Conservation (phyloP, 2,329 filamentous ascomycete species). For the Knoxdaviesia capensis region DNA sequence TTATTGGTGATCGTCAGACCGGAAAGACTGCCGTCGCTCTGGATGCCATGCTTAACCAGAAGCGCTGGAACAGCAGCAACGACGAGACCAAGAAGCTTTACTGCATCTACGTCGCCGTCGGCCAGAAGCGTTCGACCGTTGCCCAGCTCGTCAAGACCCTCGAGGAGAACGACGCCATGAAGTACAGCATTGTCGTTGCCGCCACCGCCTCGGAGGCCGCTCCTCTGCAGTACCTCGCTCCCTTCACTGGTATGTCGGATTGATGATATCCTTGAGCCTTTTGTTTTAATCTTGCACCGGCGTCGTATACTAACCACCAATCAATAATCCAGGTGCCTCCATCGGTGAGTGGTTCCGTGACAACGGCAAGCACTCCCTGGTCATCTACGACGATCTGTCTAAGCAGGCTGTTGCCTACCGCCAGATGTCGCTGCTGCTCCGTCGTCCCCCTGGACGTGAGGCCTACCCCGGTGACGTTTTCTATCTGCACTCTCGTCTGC, state of each 20-base stretch:
- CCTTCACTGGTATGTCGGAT: conserved; percentile 51
- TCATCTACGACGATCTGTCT: conserved; percentile 87
- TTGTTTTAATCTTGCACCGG: too few relatives aligned
- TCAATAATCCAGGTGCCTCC: conserved; percentile 11
- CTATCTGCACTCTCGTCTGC: conserved; percentile 97
- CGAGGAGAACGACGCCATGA: conserved; percentile 99
- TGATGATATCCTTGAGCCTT: conserved; percentile 4
- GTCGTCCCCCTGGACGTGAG: conserved; percentile 96
- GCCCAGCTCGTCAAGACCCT: conserved; percentile 99
- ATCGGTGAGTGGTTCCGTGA: conserved; percentile 62
- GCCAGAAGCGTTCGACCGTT: conserved; percentile 98
- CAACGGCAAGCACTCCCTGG: conserved; percentile 68
- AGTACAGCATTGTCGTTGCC: conserved; percentile 85
- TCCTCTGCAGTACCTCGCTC: conserved; percentile 82
- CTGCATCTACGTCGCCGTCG: conserved; percentile 97
- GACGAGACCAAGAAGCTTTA: conserved; percentile 98
- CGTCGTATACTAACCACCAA: background rate
- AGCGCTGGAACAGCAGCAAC: conserved; percentile 75
- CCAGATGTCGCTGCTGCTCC: conserved; percentile 96
- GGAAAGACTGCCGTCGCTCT: conserved; percentile 98
- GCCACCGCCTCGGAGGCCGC: conserved; percentile 95
- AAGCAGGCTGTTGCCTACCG: conserved; percentile 98
- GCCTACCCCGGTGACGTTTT: conserved; percentile 98
- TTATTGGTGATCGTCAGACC: conserved; percentile 99
- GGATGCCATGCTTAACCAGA: conserved; percentile 98